A percentile compares a stretch with the other conserved stretches of the same genome.
These are phyloP conservation scores for Durio zibethinus DNA, from an alignment of 345 rosid species.

Conservation along the genomic window DNA sequence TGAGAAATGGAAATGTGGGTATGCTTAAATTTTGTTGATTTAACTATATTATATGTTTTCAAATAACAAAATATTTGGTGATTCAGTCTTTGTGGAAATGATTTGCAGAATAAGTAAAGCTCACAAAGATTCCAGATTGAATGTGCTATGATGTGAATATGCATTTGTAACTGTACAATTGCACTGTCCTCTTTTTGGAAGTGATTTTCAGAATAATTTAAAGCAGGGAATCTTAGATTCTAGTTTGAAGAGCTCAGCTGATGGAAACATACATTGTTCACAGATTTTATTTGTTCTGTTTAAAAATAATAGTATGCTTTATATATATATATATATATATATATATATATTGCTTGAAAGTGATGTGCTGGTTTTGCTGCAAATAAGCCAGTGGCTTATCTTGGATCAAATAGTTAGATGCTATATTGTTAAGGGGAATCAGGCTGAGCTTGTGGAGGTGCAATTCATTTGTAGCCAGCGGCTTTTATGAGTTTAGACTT, in stretches of 20 bases:
- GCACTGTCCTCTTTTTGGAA: neutral
- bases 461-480: neutral
- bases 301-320: neutral
- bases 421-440: neutral
- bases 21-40: no score
- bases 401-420: neutral
- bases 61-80: no score
- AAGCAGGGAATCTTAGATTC: constrained; percentile 12
- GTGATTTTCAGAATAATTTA: constrained; percentile 12
- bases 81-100: constrained; percentile 9
- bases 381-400: constrained; percentile 1
- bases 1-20: no score
- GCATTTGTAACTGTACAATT: neutral
- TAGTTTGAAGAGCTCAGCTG: constrained; percentile 12
- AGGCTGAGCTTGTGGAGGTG: neutral
- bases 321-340: no score
- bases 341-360: neutral
- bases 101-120: constrained; percentile 16
- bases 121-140: constrained; percentile 24
- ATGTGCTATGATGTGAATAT: constrained; percentile 1
- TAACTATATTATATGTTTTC: no score
- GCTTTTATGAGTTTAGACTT: neutral
- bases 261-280: neutral
- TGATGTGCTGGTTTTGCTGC: neutral
- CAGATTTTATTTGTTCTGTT: neutral